These are phyloP conservation scores for Diaporthe aspalathi DNA, from an alignment of 2,329 filamentous ascomycete species.

Conservation along the genomic window DNA sequence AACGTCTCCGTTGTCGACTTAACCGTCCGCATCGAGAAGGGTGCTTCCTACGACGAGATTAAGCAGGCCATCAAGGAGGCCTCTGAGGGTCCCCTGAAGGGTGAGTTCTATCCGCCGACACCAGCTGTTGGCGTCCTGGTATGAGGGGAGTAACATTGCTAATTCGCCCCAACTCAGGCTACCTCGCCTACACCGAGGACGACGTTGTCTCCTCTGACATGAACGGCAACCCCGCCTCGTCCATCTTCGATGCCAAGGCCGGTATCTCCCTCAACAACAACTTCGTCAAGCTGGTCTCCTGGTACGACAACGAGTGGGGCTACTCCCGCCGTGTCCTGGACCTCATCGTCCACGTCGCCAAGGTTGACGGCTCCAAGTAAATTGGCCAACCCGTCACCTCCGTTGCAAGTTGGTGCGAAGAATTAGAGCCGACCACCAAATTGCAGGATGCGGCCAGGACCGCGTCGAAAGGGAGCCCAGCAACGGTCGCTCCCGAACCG, in stretches of 20 bases:
- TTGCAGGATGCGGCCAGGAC: slow-evolving; percentile 4
- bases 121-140: neutral
- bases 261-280: slow-evolving; percentile 98
- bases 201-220: slow-evolving; percentile 94
- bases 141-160: slow-evolving; percentile 31
- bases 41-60: slow-evolving; percentile 89
- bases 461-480: neutral
- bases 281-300: slow-evolving; percentile 98
- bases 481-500: slow-evolving; percentile 2
- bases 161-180: slow-evolving; percentile 63
- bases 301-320: slow-evolving; percentile 99
- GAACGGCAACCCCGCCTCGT: slow-evolving; percentile 92
- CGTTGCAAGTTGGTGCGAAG: slow-evolving; percentile 36
- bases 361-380: slow-evolving; percentile 75
- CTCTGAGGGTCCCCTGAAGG: slow-evolving; percentile 85
- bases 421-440: slow-evolving; percentile 3
- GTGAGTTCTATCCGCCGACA: slow-evolving; percentile 60
- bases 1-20: slow-evolving; percentile 99
- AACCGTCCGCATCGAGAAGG: slow-evolving; percentile 94
- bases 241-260: slow-evolving; percentile 99
- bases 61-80: slow-evolving; percentile 92
- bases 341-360: slow-evolving; percentile 81
- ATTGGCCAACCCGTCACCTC: neutral
- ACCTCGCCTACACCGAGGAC: slow-evolving; percentile 96
- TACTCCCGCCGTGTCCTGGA: slow-evolving; percentile 97